Conservation (phyloP, 768 basidiomycete species). For the Ephemerocybe angulata region DNA sequence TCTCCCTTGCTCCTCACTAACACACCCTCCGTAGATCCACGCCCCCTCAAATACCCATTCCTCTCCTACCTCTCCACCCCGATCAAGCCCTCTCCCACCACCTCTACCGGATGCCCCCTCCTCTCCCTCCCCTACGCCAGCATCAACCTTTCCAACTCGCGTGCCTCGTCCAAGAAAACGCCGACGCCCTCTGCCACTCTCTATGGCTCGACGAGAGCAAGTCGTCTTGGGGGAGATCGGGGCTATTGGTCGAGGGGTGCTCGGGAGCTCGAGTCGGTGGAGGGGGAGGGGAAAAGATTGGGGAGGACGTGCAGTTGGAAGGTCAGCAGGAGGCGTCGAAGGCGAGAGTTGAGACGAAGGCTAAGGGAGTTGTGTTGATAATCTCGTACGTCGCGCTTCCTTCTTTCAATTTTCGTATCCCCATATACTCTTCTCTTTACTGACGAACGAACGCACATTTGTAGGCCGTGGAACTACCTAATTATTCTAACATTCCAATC, state of each 20-base stretch:
- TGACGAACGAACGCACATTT: background rate
- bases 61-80: background rate
- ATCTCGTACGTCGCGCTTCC: conserved; percentile 63
- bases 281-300: conserved; percentile 31
- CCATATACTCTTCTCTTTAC: background rate
- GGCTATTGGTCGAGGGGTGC: conserved; percentile 37
- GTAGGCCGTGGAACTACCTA: conserved; percentile 71
- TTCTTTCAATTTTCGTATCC: too few species aligned
- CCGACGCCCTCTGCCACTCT: conserved; percentile 47
- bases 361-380: conserved; percentile 61
- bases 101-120: conserved; percentile 8
- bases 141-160: conserved; percentile 64
- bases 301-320: conserved; percentile 31
- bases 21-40: too few species aligned
- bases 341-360: conserved; percentile 48
- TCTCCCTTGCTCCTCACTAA: too few species aligned
- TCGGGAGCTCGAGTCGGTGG: conserved; percentile 57
- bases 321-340: conserved; percentile 50
- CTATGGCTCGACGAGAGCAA: conserved; percentile 46
- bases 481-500: conserved; percentile 53
- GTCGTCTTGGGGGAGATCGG: conserved; percentile 43
- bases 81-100: background rate
- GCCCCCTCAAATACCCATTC: background rate
- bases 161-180: conserved; percentile 58
- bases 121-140: conserved; percentile 51